A percentile compares a stretch with the other conserved stretches of the same genome.
Evolutionary conservation across 2,329 filamentous ascomycete species (phyloP).

Genomic region (Stachybotrys chartarum): DNA sequence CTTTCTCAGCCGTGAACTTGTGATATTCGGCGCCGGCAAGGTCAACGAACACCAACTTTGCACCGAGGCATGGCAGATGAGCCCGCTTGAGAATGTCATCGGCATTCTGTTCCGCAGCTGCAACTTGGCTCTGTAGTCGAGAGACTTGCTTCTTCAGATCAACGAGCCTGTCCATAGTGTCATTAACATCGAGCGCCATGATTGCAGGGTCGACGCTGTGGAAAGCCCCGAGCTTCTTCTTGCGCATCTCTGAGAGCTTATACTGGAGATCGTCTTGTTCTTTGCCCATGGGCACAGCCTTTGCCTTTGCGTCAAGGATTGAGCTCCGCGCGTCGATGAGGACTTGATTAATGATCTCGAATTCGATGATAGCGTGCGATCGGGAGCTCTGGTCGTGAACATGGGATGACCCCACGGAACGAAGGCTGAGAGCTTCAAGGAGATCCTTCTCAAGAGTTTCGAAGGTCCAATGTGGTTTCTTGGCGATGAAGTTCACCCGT

Average conservation of each 20-base stretch:
- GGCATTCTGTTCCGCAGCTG: conserved; percentile 17
- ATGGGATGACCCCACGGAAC: conserved; percentile 27
- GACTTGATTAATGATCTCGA: conserved; percentile 29
- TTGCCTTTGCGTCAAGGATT: conserved; percentile 31
- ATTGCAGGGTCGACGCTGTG: conserved; percentile 6
- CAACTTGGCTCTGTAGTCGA: background rate
- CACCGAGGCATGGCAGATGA: conserved; percentile 24
- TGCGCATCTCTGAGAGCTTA: conserved; percentile 16
- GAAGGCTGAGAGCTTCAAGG: conserved; percentile 16
- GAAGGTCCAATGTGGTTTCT: conserved; percentile 25
- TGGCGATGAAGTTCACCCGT: conserved; percentile 28
- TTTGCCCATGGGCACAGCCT: conserved; percentile 35
- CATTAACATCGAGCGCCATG: background rate
- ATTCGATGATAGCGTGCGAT: conserved; percentile 33
- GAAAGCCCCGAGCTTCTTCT: conserved; percentile 22
- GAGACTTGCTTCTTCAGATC: background rate
- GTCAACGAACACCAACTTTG: conserved; percentile 35
- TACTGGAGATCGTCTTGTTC: conserved; percentile 22
- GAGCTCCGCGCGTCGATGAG: conserved; percentile 26
- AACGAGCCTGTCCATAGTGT: background rate
- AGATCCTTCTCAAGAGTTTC: conserved; percentile 21
- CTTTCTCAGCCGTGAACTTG: conserved; percentile 14
- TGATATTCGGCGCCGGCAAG: conserved; percentile 36
- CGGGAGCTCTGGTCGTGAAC: conserved; percentile 36
- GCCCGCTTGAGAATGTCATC: conserved; percentile 13